Conservation (phyloP, 345 rosid species). For the Populus deltoides region DNA sequence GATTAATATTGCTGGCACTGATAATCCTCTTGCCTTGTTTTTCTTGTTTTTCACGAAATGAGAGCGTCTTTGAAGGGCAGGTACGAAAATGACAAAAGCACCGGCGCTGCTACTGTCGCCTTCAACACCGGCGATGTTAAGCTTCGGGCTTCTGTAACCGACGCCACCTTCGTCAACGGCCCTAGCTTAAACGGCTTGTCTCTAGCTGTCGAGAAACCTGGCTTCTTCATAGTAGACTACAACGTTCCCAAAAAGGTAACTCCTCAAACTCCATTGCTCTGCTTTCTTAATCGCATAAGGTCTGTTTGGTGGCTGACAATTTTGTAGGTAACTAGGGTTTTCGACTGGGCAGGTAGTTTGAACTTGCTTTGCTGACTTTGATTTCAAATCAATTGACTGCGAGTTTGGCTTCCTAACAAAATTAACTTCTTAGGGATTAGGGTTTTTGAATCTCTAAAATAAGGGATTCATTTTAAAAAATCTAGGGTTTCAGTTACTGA, state of each 20-base stretch:
- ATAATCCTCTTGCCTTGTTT: slow-evolving; percentile 4
- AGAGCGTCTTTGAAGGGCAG: slow-evolving; percentile 78
- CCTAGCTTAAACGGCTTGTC: slow-evolving; percentile 74
- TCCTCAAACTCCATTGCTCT: no score
- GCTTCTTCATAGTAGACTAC: slow-evolving; percentile 71
- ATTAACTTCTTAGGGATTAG: not conserved
- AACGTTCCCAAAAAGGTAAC: slow-evolving; percentile 75
- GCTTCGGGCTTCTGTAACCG: slow-evolving; percentile 77
- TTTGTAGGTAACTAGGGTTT: not conserved
- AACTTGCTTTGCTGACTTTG: no score
- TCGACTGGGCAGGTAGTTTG: not conserved
- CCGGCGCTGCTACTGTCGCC: slow-evolving; percentile 49
- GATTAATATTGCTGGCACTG: slow-evolving; percentile 7
- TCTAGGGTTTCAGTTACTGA: not conserved
- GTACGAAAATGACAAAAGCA: slow-evolving; percentile 54
- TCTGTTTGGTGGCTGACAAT: not conserved
- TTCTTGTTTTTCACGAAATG: slow-evolving; percentile 40
- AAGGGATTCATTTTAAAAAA: not conserved
- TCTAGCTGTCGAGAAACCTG: slow-evolving; percentile 79
- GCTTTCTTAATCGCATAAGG: not conserved
- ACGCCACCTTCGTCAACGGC: slow-evolving; percentile 73
- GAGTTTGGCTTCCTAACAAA: not conserved
- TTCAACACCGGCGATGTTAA: slow-evolving; percentile 62
- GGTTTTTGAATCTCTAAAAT: not conserved
- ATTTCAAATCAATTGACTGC: not conserved